Evolutionary conservation across 208 protist species (phyloP).

Genomic region (Acanthamoeba divionensis): DNA sequence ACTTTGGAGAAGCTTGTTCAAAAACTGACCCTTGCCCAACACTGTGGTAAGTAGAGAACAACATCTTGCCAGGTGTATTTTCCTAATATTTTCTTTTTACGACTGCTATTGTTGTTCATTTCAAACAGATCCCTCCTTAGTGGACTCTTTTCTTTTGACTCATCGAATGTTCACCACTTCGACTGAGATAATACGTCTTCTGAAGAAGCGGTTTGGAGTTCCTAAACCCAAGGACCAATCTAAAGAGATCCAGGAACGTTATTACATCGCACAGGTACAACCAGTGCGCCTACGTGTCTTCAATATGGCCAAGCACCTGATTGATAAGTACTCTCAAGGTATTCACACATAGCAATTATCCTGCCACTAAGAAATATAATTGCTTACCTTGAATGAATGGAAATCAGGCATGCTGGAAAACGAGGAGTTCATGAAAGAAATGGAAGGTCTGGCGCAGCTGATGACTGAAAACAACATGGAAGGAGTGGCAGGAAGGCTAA

Average conservation of each 20-base stretch:
- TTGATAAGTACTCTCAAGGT: neutral
- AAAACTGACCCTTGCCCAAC: neutral
- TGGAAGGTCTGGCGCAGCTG: neutral
- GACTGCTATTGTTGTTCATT: neutral
- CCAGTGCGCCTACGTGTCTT: slow-evolving; percentile 8
- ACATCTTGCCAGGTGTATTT: neutral
- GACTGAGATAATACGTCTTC: neutral
- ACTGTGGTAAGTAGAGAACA: neutral
- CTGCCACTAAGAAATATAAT: no score
- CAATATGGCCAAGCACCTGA: slow-evolving; percentile 22
- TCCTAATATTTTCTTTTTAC: neutral
- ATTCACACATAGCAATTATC: no score
- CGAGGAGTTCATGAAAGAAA: neutral
- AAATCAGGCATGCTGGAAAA: neutral
- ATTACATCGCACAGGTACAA: neutral
- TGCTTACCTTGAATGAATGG: no score
- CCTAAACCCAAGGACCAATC: neutral
- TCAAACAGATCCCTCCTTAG: neutral
- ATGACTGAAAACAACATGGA: neutral
- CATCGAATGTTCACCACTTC: slow-evolving; percentile 10
- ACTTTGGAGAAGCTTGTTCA: slow-evolving; percentile 53
- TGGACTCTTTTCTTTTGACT: slow-evolving; percentile 4
- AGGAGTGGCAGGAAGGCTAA: neutral
- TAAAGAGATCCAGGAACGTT: neutral
- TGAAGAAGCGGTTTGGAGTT: neutral